Conservation (phyloP, 2,329 filamentous ascomycete species). For the Mycosphaerella sp. region DNA sequence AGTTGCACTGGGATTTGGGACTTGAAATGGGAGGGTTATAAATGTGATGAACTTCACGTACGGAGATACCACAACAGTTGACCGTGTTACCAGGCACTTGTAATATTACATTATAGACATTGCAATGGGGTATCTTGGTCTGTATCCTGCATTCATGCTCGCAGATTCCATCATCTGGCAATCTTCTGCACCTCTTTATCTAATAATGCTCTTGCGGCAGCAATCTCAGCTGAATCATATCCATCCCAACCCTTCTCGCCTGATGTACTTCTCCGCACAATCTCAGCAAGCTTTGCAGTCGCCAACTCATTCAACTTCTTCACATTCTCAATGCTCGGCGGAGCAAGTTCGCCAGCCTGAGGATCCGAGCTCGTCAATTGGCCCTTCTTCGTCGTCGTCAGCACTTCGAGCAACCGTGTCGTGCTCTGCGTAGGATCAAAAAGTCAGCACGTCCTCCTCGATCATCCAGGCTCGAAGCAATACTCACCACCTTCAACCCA, state of each 20-base stretch:
- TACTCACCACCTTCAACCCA: conserved; percentile 62
- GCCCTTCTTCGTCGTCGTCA: conserved; percentile 27
- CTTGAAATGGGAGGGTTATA: background rate
- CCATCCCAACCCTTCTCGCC: conserved; percentile 64
- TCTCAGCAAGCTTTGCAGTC: conserved; percentile 69
- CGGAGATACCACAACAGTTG: conserved; percentile 16
- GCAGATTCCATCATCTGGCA: conserved; percentile 26
- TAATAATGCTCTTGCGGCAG: conserved; percentile 63
- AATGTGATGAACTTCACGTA: background rate
- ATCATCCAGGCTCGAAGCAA: conserved; percentile 44
- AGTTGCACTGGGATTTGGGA: background rate
- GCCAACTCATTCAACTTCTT: conserved; percentile 65
- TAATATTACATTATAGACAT: background rate
- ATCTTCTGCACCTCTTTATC: conserved; percentile 44
- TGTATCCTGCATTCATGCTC: background rate
- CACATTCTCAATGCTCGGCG: conserved; percentile 55
- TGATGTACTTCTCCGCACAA: conserved; percentile 58
- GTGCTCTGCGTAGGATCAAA: conserved; percentile 20
- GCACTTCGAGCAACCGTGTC: conserved; percentile 21
- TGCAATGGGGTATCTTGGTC: conserved; percentile 6
- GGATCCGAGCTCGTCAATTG: conserved; percentile 30
- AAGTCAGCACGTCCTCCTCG: conserved; percentile 1
- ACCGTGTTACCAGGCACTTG: background rate
- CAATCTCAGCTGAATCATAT: conserved; percentile 65
- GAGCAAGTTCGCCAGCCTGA: conserved; percentile 37